These are phyloP conservation scores for Heterobasidion occidentale DNA, from an alignment of 1,284 basidiomycete genomes.

Conservation along the genomic window DNA sequence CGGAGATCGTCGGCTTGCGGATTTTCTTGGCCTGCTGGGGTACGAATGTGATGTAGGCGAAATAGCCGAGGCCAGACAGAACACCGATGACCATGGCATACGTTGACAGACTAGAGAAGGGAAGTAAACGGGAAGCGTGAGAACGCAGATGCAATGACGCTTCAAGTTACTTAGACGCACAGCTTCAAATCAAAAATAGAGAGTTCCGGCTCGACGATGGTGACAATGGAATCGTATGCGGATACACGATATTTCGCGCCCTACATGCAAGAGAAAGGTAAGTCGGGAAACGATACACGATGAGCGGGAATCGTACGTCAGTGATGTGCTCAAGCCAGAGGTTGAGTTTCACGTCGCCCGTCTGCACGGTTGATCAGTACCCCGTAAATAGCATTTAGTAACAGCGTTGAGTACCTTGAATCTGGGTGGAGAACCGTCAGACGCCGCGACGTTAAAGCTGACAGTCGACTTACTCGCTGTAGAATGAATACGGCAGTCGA, in stretches of 20 bases:
- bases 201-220: conserved; percentile 74
- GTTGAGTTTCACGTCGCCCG: conserved; percentile 73
- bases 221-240: conserved; percentile 76
- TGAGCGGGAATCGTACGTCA: conserved; percentile 37
- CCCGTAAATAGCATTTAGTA: neutral
- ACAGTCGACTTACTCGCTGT: conserved; percentile 68
- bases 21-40: conserved; percentile 39
- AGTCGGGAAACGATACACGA: conserved; percentile 2
- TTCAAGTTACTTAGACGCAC: conserved; percentile 33
- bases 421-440: conserved; percentile 24
- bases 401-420: conserved; percentile 45
- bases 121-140: too few species aligned
- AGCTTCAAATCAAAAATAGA: conserved; percentile 79
- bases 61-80: conserved; percentile 60
- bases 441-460: neutral
- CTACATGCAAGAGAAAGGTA: conserved; percentile 22
- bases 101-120: conserved; percentile 51
- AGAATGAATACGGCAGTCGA: conserved; percentile 67
- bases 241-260: conserved; percentile 51
- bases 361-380: conserved; percentile 27
- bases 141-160: too few species aligned
- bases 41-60: conserved; percentile 60
- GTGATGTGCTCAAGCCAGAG: conserved; percentile 72
- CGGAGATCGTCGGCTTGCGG: conserved; percentile 30
- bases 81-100: conserved; percentile 68